Conservation (phyloP, 306 rosid genomes). For the Rosa chinensis region DNA sequence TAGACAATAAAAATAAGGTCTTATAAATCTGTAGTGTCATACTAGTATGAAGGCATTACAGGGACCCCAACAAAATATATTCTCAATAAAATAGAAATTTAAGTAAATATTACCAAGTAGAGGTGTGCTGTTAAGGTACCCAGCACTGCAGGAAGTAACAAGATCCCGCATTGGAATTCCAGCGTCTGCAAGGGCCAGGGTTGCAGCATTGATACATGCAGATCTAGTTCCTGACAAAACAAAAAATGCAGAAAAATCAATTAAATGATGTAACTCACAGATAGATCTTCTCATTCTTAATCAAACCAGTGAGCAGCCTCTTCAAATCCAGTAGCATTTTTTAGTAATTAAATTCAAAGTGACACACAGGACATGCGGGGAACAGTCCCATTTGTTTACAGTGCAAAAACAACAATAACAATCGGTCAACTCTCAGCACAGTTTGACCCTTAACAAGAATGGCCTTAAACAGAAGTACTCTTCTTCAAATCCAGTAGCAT, state of each 20-base stretch:
- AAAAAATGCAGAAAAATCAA: neutral
- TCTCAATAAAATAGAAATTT: neutral
- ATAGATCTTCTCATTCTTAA: constrained; percentile 12
- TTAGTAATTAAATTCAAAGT: neutral
- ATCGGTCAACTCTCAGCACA: neutral
- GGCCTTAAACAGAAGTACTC: neutral
- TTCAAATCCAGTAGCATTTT: neutral
- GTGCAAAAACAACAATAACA: neutral
- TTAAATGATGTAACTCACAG: constrained; percentile 7
- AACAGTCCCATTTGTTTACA: neutral
- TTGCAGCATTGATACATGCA: constrained; percentile 96
- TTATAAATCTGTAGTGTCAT: constrained; percentile 1
- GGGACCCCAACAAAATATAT: neutral
- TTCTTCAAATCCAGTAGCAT: neutral
- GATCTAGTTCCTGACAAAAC: constrained; percentile 73
- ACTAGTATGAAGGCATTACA: neutral
- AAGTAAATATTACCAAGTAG: constrained; percentile 58
- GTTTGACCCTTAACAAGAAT: neutral
- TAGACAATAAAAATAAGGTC: constrained; percentile 25
- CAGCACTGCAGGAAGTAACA: constrained; percentile 89
- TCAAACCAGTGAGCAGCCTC: neutral
- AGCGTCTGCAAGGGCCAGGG: constrained; percentile 92
- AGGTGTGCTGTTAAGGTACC: constrained; percentile 84
- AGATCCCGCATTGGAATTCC: constrained; percentile 95
- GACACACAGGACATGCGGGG: neutral